phyloP scores from a whole-genome alignment of 441 rosid species.

The Corymbia citriodora region DNA sequence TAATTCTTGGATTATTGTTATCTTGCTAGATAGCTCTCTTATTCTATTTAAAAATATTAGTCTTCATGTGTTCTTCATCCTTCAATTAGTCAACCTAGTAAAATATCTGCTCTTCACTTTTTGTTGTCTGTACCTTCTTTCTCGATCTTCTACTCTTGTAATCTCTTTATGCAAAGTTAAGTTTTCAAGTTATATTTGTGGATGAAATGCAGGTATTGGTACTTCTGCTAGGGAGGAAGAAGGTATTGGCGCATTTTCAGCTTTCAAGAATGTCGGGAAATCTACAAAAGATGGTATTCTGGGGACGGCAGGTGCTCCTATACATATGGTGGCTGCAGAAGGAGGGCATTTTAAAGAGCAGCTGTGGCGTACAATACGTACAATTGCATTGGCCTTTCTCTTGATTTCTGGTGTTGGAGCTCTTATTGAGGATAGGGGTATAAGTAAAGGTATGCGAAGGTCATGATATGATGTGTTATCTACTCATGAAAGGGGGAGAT shows the following conservation, averaged over 20 bases:
- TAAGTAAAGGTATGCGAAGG: slow-evolving; percentile 64
- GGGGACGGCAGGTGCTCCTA: slow-evolving; percentile 84
- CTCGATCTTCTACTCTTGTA: not conserved
- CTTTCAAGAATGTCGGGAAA: slow-evolving; percentile 70
- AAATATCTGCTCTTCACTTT: not conserved
- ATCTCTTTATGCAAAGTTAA: not conserved
- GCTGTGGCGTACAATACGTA: slow-evolving; percentile 85
- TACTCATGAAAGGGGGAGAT: not conserved
- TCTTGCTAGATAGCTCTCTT: not conserved
- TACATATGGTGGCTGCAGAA: slow-evolving; percentile 78
- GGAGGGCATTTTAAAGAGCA: slow-evolving; percentile 92
- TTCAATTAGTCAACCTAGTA: not conserved
- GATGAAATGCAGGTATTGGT: slow-evolving; percentile 41
- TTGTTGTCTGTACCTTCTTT: not conserved
- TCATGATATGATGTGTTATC: not conserved
- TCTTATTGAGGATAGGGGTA: slow-evolving; percentile 85
- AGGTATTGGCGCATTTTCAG: slow-evolving; percentile 45
- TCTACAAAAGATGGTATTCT: slow-evolving; percentile 55
- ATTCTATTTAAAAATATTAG: not conserved
- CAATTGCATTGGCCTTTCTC: slow-evolving; percentile 68
- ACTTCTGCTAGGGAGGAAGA: slow-evolving; percentile 51
- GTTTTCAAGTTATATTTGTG: not conserved
- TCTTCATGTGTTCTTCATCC: not conserved
- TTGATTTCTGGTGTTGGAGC: slow-evolving; percentile 91
- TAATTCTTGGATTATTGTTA: not conserved